Evolutionary conservation across 2,329 filamentous ascomycete genomes (phyloP), one percentile per base, ranked within the genome.

Genomic region (Aspergillus pseudoglaucus): DNA sequence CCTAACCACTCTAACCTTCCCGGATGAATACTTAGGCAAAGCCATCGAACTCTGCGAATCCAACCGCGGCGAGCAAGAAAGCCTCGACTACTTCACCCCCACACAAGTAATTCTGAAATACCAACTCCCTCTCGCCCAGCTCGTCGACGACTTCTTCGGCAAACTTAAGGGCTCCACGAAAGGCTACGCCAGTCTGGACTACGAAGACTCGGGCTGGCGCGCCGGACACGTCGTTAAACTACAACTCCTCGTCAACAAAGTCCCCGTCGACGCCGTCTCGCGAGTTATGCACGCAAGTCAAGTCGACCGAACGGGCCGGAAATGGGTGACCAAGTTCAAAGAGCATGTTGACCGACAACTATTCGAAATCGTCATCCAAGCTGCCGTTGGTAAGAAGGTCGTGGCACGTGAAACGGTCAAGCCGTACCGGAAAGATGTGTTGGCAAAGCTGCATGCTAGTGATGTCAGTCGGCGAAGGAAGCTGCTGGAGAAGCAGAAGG

Each of bases 71-170:
- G 83, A 87, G 59, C 93, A 98, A 66, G 82, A 87, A 60, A 87
- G 87, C 55, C 74, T 98, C 32, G 88, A 89, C 54, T 97, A 95
- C 73, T 96, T 97, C 71, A 90, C 90, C 10, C 77, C 87, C 1
- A 88, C 85, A 0, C 93, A 98, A 68, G 91, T 97, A 49, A 97
- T 98, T 53, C 74, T 98, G 30, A 91, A 91, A 60, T 98, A 98
- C 65, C 82, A 90, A 45, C 72, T 98, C 1, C 93, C 93, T 0
- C 78, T 95, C 1, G 83, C 90, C 1, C 88, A 95, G 46, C 76
- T 98, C 3, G 93, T 98, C 1, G 93, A 97, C 59, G 93, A 98
- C 68, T 85, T 98, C 63, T 98, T 98, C 66, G 93, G 93, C 45
- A 96, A 95, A 69, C 77, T 98, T 46, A 98, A 98, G 68, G 88